Evolutionary conservation across 345 rosid genomes (phyloP).

Genomic region (Crucihimalaya himalaica): DNA sequence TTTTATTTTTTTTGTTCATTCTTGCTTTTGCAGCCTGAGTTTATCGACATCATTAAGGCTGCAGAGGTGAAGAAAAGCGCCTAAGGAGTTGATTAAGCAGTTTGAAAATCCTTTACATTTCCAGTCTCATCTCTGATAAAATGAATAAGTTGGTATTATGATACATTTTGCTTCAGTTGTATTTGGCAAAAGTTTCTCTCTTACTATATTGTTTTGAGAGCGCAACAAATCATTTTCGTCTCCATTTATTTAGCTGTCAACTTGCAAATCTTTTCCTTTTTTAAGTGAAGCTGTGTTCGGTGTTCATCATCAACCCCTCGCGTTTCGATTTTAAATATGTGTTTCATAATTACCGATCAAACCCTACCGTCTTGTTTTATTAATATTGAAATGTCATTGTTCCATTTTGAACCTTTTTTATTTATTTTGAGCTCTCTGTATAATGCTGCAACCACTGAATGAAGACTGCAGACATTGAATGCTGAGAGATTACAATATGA

Average conservation of each 20-base stretch:
- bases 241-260: conserved; percentile 10
- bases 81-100: conserved; percentile 13
- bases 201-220: conserved; percentile 11
- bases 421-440: not conserved
- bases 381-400: not conserved
- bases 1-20: too few species aligned
- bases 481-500: not conserved
- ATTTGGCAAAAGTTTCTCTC: conserved; percentile 1
- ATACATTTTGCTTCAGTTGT: conserved; percentile 32
- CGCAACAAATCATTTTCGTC: not conserved
- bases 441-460: not conserved
- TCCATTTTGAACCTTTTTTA: not conserved
- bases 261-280: not conserved
- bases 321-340: not conserved
- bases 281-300: not conserved
- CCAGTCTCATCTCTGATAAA: not conserved
- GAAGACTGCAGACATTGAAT: not conserved
- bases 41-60: conserved; percentile 44
- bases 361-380: not conserved
- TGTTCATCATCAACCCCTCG: not conserved
- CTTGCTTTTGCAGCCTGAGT: conserved; percentile 35
- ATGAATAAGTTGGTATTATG: conserved; percentile 31
- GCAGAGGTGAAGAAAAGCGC: conserved; percentile 43
- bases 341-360: not conserved
- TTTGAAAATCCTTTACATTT: not conserved